Evolutionary conservation across 768 basidiomycete species (phyloP), one percentile per base, ranked within the genome.

Genomic region (Suillus tomentosus): DNA sequence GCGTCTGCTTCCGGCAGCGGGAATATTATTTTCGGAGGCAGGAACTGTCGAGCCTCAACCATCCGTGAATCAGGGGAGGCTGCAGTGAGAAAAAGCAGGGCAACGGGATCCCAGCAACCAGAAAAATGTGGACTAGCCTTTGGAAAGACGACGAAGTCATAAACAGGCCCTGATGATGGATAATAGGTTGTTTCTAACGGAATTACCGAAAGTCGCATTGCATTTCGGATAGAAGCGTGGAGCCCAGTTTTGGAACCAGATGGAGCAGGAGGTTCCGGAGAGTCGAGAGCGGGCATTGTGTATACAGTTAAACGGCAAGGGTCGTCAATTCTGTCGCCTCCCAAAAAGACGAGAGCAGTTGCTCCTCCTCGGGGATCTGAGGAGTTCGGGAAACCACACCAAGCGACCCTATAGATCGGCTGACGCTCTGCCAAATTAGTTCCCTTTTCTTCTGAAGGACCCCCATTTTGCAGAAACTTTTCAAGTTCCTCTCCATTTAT

Each of bases 331-430:
- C 79, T 73, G 42, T 86, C 79, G 0, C 95, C 95, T n/a, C 95
- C 95, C 11, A 96, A 81, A 24, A 95, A 78, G 1, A 89, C 81
- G 4, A 96, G 77, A 1, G 86, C 79, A 0, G 94, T 94, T 55
- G 86, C 84, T n/a, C 87, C 91, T 48, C 90, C 81, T 71, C 87
- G 77, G 57, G 86, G 81, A 79, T 89, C 87, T 5, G 81, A 70
- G 2, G 86, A 85, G 70, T 89, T 87, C 0, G 88, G 79, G 74
- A 89, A 94, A 1, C 85, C 84, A 62, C 89, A 91, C 95, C 94
- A 97, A 0, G 90, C 80, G 6, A 96, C 79, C 72, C 92, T 95
- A 82, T 91, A 94, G 40, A 97, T 85, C 5, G 95, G 92, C 70
- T 95, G 94, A 68, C 88, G 66, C 72, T 65, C 24, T 39, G 66